These are phyloP conservation scores for Ustilago curta DNA, from an alignment of 1,284 basidiomycete genomes.

Conservation along the genomic window DNA sequence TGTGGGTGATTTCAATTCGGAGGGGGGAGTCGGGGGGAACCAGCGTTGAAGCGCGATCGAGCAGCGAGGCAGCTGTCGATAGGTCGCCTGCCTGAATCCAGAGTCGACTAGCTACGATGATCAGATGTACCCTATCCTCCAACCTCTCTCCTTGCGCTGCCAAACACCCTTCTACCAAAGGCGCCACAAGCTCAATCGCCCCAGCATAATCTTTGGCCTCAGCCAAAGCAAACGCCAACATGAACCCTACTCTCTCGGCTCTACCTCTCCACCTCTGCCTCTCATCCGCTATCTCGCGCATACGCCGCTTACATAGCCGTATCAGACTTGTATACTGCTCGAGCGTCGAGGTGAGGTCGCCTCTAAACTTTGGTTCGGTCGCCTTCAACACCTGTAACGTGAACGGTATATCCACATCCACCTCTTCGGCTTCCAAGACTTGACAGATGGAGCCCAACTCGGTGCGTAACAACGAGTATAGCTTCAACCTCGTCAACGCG, in stretches of 20 bases:
- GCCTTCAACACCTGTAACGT: conserved; percentile 29
- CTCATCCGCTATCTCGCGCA: conserved; percentile 18
- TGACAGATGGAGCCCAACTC: conserved; percentile 43
- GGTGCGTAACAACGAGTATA: conserved; percentile 38
- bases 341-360: conserved; percentile 9
- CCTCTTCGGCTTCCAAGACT: conserved; percentile 7
- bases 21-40: background rate
- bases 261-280: conserved; percentile 23
- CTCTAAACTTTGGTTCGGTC: conserved; percentile 25
- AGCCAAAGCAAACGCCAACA: conserved; percentile 28
- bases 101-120: conserved; percentile 12
- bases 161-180: conserved; percentile 14
- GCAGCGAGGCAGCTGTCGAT: background rate
- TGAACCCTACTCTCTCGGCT: conserved; percentile 21
- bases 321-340: conserved; percentile 24
- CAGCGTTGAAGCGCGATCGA: background rate
- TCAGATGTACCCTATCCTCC: conserved; percentile 7
- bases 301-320: conserved; percentile 15
- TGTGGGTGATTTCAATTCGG: background rate
- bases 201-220: conserved; percentile 34
- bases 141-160: background rate
- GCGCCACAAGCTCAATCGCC: conserved; percentile 23
- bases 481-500: conserved; percentile 33
- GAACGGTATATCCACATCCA: conserved; percentile 25
- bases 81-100: conserved; percentile 37